phyloP scores from a whole-genome alignment of 2,329 filamentous ascomycete species.

The Alternaria sp. region DNA sequence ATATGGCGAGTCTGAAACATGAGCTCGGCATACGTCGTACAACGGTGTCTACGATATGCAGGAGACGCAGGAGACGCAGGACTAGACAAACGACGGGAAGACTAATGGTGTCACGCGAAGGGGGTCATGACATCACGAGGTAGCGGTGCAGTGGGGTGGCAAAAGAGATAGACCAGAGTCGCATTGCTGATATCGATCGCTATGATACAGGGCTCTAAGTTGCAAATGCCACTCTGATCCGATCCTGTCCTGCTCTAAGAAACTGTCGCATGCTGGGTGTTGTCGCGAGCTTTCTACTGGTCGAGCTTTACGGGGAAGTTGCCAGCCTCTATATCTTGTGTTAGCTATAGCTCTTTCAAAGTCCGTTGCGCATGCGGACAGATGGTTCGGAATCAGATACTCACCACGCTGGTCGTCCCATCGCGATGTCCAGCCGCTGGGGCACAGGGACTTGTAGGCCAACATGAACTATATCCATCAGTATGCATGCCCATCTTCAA shows the following conservation, averaged over 20 bases:
- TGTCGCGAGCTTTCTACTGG: conserved; percentile 37
- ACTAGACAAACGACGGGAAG: neutral
- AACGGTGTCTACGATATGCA: neutral
- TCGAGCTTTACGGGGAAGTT: conserved; percentile 48
- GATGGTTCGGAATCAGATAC: too few relatives aligned
- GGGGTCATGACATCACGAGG: conserved; percentile 11
- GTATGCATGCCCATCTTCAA: conserved; percentile 7
- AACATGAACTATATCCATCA: conserved; percentile 77
- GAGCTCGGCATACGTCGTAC: neutral
- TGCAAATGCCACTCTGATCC: conserved; percentile 33
- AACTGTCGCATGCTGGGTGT: conserved; percentile 22
- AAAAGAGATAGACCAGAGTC: conserved; percentile 29
- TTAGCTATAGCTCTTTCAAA: conserved; percentile 5
- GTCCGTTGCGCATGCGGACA: neutral
- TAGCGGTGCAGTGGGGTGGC: neutral
- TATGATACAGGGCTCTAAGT: conserved; percentile 38
- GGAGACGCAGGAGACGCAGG: neutral
- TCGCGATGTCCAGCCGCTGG: conserved; percentile 88
- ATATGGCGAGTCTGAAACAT: neutral
- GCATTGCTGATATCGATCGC: conserved; percentile 36
- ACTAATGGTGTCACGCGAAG: neutral
- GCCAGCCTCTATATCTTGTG: conserved; percentile 31
- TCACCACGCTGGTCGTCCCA: conserved; percentile 94
- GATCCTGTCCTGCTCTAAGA: conserved; percentile 21
- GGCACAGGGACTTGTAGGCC: conserved; percentile 97